A percentile compares a stretch with the other conserved stretches of the same genome.
phyloP scores from a whole-genome alignment of 805 yeast genomes.

The Candida ortonii region DNA sequence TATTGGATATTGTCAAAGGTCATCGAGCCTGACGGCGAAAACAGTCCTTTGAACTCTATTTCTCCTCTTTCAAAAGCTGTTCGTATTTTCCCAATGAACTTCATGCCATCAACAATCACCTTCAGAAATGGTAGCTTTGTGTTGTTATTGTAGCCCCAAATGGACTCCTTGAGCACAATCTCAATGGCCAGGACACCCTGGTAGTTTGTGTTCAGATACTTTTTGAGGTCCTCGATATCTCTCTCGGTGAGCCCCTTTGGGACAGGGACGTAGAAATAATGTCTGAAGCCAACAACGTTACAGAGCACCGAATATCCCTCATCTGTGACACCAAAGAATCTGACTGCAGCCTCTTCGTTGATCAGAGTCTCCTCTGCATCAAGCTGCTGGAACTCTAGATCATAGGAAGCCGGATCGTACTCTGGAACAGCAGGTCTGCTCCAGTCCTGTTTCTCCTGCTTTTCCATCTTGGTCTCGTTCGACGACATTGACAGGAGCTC shows the following conservation, averaged over 20 bases:
- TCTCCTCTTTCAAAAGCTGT: slow-evolving; percentile 83
- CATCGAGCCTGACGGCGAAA: slow-evolving; percentile 57
- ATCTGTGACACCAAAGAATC: slow-evolving; percentile 90
- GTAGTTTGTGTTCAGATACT: slow-evolving; percentile 46
- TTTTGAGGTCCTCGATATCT: slow-evolving; percentile 47
- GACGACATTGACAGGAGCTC: slow-evolving; percentile 46
- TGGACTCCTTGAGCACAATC: slow-evolving; percentile 69
- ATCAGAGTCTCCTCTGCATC: slow-evolving; percentile 84
- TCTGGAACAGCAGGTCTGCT: slow-evolving; percentile 54
- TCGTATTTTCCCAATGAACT: slow-evolving; percentile 65
- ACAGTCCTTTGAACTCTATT: slow-evolving; percentile 58
- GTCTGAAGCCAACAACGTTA: slow-evolving; percentile 83
- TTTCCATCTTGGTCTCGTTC: slow-evolving; percentile 17
- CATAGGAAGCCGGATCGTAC: slow-evolving; percentile 47
- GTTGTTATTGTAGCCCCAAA: slow-evolving; percentile 91
- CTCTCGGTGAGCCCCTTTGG: slow-evolving; percentile 69
- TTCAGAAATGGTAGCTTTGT: slow-evolving; percentile 76
- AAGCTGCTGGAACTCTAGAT: slow-evolving; percentile 80
- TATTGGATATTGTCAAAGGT: slow-evolving; percentile 91
- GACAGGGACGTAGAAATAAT: slow-evolving; percentile 88
- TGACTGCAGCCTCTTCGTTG: slow-evolving; percentile 59
- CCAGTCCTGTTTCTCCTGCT: slow-evolving; percentile 38
- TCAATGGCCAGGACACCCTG: slow-evolving; percentile 65
- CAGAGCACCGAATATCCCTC: slow-evolving; percentile 88
- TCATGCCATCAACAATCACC: slow-evolving; percentile 63